These are phyloP conservation scores for Globisporangium cederbergense DNA, from an alignment of 352 stramenopile species.

Conservation along the genomic window DNA sequence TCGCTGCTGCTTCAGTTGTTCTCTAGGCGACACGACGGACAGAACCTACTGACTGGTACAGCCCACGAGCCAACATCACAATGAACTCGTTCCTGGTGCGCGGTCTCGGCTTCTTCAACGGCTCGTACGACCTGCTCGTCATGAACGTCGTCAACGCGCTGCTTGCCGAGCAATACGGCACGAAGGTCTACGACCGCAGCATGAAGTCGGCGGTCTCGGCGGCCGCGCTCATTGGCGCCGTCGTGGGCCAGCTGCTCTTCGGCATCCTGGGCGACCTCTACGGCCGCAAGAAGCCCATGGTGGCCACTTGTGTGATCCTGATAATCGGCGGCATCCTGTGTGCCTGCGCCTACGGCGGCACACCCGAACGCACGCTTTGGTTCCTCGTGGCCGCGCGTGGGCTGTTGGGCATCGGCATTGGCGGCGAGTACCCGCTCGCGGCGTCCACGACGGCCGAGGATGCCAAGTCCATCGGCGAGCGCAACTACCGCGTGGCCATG, in stretches of 20 bases:
- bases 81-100: constrained; percentile 59
- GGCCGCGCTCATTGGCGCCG: constrained; percentile 43
- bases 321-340: constrained; percentile 43
- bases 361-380: constrained; percentile 38
- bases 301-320: constrained; percentile 29
- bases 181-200: constrained; percentile 49
- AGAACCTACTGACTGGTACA: too few relatives aligned
- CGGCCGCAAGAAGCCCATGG: constrained; percentile 44
- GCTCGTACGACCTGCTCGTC: constrained; percentile 63
- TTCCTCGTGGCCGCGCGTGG: constrained; percentile 56
- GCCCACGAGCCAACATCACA: neutral
- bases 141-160: constrained; percentile 71
- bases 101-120: constrained; percentile 57
- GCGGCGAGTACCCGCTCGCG: constrained; percentile 45
- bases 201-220: constrained; percentile 53
- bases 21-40: too few relatives aligned
- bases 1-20: too few relatives aligned
- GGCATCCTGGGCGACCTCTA: constrained; percentile 50
- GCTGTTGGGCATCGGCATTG: constrained; percentile 62
- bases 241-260: constrained; percentile 54
- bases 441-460: constrained; percentile 53
- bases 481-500: constrained; percentile 45
- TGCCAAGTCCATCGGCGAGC: constrained; percentile 31
- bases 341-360: constrained; percentile 35
- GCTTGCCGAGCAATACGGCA: constrained; percentile 54